Evolutionary conservation across 805 yeast species (phyloP), one percentile per base, ranked within the genome.

Genomic region (Hanseniaspora osmophila): DNA sequence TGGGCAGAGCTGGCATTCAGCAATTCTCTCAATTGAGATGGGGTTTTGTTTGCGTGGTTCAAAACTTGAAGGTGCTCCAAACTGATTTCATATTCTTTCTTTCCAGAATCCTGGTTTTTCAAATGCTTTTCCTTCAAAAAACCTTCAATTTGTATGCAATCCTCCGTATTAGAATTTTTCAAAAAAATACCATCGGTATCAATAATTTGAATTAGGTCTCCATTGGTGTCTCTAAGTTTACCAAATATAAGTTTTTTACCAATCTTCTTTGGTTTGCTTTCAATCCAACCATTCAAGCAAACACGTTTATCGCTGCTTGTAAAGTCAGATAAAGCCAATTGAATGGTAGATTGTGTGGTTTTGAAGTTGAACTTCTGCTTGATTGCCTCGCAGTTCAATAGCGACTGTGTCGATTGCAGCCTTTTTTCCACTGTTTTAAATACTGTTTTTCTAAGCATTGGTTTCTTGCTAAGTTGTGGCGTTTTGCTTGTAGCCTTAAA

Each of bases 211-310:
- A 78, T 68, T 9, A 62, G 51, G 41, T 78, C 74, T 0, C 96
- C 96, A 38, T 75, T 66, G 30, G 67, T 56, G 57, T 88, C 97
- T 50, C 97, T 69, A 12, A 90, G 62, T 27, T 73, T 75, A 2
- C 82, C 92, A 66, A 92, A 90, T 1, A 75, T 70, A 42, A 84
- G 65, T 10, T 63, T 63, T 44, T 76, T 77, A 3, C 90, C 78
- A 44, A 84, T 65, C 44, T 77, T 75, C 45, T 80, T 71, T 0
- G 95, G 92, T 51, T 80, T 78, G 18, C 73, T 68, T 54, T 85
- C 77, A 15, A 90, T 72, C 86, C 96, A 92, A 0, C 98, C 97
- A 50, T 84, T 76, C 7, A 90, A 35, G 15, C 38, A 35, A 13
- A 35, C 38, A 16, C 16, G 16, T 35, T 39, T 37, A 7, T 45